A percentile compares a stretch with the other conserved stretches of the same genome.
Conservation (phyloP, 352 stramenopile species). For the Pythium biforme region DNA sequence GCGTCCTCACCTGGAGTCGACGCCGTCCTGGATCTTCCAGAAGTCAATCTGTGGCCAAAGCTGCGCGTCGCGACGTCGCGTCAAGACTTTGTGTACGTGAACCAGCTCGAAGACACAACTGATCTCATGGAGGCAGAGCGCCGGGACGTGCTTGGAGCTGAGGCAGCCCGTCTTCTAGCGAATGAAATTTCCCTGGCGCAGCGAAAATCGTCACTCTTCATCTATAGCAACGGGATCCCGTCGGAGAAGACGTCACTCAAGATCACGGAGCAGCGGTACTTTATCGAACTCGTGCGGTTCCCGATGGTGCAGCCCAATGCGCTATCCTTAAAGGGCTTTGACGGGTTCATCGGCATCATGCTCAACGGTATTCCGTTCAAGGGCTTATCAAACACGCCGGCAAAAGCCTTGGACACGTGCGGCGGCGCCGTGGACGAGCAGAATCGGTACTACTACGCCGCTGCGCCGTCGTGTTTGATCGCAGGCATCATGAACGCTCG, state of each 20-base stretch:
- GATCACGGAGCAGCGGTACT: slow-evolving; percentile 38
- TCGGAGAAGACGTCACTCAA: slow-evolving; percentile 26
- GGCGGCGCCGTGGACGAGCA: slow-evolving; percentile 45
- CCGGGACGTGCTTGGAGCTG: not conserved
- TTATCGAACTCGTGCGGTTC: slow-evolving; percentile 61
- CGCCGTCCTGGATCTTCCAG: slow-evolving; percentile 56
- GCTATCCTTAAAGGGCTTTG: slow-evolving; percentile 23
- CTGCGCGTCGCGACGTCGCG: slow-evolving; percentile 41
- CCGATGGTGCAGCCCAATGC: slow-evolving; percentile 32
- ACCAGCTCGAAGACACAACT: slow-evolving; percentile 46
- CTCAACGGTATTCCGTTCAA: slow-evolving; percentile 66
- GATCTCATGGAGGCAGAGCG: slow-evolving; percentile 8
- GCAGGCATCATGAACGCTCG: slow-evolving; percentile 2
- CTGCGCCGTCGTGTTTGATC: slow-evolving; percentile 45
- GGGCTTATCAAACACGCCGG: not conserved
- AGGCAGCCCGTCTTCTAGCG: slow-evolving; percentile 5
- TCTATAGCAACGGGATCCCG: slow-evolving; percentile 72
- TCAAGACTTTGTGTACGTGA: slow-evolving; percentile 41
- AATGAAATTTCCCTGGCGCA: slow-evolving; percentile 54
- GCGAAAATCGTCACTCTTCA: slow-evolving; percentile 35
- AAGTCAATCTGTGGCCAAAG: slow-evolving; percentile 60
- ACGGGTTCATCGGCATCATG: slow-evolving; percentile 48
- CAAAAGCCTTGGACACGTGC: slow-evolving; percentile 36
- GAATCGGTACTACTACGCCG: slow-evolving; percentile 52
- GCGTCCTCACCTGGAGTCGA: slow-evolving; percentile 44